phyloP scores from a whole-genome alignment of 345 rosid species.

The Syzygium aromaticum region DNA sequence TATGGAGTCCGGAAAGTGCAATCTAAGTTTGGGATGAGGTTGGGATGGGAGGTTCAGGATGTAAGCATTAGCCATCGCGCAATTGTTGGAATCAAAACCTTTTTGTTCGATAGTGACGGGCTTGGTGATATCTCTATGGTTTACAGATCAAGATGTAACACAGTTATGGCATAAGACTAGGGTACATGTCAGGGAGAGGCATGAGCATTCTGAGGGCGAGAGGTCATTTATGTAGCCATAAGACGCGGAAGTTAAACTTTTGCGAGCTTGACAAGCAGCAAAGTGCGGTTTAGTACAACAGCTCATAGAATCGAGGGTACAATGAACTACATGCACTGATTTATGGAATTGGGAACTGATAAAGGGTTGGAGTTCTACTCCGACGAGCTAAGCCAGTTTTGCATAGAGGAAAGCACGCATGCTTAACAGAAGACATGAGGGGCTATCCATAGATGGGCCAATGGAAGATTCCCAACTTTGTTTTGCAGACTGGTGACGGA shows the following conservation, averaged over 20 bases:
- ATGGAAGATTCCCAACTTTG: neutral
- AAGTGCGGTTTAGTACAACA: neutral
- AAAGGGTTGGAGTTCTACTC: neutral
- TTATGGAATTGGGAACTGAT: neutral
- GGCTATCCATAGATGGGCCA: neutral
- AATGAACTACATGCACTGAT: neutral
- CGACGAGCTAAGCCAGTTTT: neutral
- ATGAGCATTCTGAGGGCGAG: neutral
- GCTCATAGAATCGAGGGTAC: neutral
- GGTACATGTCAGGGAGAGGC: neutral
- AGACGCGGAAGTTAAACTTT: neutral
- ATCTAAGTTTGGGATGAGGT: neutral
- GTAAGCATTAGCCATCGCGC: neutral
- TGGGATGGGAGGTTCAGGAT: neutral
- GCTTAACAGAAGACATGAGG: neutral
- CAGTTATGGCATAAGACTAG: neutral
- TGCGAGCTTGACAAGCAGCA: neutral
- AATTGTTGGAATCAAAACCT: neutral
- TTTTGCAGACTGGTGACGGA: neutral
- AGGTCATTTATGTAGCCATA: too few relatives aligned
- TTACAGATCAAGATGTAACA: neutral
- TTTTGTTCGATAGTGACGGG: neutral
- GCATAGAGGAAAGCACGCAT: neutral
- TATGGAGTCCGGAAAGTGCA: neutral
- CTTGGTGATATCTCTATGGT: neutral